phyloP scores from a whole-genome alignment of 768 basidiomycete genomes.

The Termitomyces sp. region DNA sequence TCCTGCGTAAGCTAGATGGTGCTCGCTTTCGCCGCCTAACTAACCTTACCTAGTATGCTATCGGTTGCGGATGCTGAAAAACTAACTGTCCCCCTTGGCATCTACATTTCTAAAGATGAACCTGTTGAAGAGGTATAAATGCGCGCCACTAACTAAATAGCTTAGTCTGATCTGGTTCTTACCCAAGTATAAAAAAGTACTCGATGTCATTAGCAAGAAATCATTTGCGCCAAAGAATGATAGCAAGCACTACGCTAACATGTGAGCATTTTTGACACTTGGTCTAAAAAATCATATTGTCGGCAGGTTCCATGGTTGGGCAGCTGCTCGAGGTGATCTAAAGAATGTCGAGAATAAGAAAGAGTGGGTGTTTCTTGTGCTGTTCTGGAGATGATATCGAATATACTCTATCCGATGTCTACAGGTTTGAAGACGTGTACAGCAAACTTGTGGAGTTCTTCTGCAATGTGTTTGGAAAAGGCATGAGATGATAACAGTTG shows the following conservation, averaged over 20 bases:
- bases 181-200: constrained; percentile 44
- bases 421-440: constrained; percentile 53
- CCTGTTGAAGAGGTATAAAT: constrained; percentile 43
- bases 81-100: constrained; percentile 45
- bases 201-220: constrained; percentile 43
- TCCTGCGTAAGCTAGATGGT: constrained; percentile 46
- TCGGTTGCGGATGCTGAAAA: constrained; percentile 44
- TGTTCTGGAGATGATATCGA: neutral
- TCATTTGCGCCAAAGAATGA: constrained; percentile 44
- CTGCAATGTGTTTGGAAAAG: constrained; percentile 24
- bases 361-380: constrained; percentile 30
- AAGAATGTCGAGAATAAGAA: constrained; percentile 51
- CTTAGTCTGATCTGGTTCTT: neutral
- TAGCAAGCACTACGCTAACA: constrained; percentile 43
- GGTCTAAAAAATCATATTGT: neutral
- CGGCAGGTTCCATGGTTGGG: constrained; percentile 57
- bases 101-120: constrained; percentile 59
- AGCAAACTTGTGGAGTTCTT: constrained; percentile 45
- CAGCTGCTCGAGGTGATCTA: constrained; percentile 57
- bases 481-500: neutral
- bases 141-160: neutral
- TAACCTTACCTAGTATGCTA: constrained; percentile 38
- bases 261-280: constrained; percentile 24
- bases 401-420: neutral
- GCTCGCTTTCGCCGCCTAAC: neutral